phyloP scores from a whole-genome alignment of 2,329 filamentous ascomycete genomes.

The Scytalidium lignicola region DNA sequence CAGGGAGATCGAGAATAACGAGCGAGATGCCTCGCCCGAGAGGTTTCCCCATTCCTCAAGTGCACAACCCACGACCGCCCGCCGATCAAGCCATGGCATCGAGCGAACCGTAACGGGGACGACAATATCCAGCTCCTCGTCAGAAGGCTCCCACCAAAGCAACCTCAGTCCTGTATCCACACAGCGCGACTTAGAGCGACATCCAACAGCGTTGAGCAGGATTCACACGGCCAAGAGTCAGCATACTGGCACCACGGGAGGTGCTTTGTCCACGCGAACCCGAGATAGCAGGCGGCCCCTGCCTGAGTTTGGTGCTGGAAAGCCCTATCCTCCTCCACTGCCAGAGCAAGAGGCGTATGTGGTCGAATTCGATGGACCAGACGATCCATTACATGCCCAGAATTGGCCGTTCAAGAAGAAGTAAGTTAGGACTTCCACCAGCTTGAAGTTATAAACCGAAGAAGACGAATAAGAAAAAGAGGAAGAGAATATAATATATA shows the following conservation, averaged over 20 bases:
- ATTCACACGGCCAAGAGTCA: conserved; percentile 68
- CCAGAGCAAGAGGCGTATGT: conserved; percentile 72
- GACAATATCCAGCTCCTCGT: conserved; percentile 45
- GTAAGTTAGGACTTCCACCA: conserved; percentile 42
- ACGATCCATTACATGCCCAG: conserved; percentile 80
- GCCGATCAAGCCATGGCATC: conserved; percentile 45
- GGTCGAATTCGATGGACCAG: conserved; percentile 77
- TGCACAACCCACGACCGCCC: background rate
- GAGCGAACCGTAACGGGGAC: conserved; percentile 54
- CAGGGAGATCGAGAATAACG: conserved; percentile 27
- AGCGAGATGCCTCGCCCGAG: conserved; percentile 46
- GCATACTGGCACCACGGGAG: conserved; percentile 68
- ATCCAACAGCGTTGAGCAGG: conserved; percentile 63
- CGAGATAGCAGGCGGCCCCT: conserved; percentile 53
- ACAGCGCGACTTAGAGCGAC: conserved; percentile 61
- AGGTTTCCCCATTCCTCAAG: conserved; percentile 21
- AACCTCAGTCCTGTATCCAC: conserved; percentile 59
- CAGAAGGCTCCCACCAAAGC: conserved; percentile 29
- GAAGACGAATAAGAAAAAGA: conserved; percentile 33
- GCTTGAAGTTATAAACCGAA: conserved; percentile 36
- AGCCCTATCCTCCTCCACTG: conserved; percentile 64
- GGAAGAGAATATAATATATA: too few relatives aligned
- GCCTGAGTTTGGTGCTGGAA: conserved; percentile 68
- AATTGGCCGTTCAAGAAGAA: conserved; percentile 84
- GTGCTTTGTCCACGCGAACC: conserved; percentile 33